These are phyloP conservation scores for Suillus brevipes DNA, from an alignment of 768 basidiomycete genomes.

Conservation along the genomic window DNA sequence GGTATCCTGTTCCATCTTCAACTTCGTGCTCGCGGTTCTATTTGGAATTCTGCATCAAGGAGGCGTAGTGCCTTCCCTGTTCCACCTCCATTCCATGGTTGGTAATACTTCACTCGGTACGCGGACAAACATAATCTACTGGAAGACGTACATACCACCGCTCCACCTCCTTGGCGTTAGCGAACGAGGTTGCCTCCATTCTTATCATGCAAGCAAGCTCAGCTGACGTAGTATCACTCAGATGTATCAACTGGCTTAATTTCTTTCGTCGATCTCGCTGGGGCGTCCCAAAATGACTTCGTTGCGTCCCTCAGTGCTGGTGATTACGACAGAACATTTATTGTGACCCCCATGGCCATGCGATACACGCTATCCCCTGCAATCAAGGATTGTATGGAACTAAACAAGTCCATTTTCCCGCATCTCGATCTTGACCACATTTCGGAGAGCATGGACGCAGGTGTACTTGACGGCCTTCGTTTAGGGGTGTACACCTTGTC, in stretches of 20 bases:
- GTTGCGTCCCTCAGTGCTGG: constrained; percentile 17
- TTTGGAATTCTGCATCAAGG: constrained; percentile 43
- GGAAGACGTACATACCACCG: constrained; percentile 45
- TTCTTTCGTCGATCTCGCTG: constrained; percentile 31
- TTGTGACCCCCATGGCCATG: constrained; percentile 36
- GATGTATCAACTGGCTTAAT: constrained; percentile 26
- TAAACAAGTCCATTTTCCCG: constrained; percentile 30
- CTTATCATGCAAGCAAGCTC: not conserved
- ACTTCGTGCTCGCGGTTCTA: constrained; percentile 28
- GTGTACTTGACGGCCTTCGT: constrained; percentile 30
- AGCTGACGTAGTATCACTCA: constrained; percentile 13
- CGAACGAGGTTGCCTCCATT: constrained; percentile 20
- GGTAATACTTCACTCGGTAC: constrained; percentile 4
- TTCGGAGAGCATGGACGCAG: constrained; percentile 29
- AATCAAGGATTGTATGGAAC: constrained; percentile 24
- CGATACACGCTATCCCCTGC: constrained; percentile 18
- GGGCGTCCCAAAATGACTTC: constrained; percentile 22
- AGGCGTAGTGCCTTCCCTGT: constrained; percentile 41
- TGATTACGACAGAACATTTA: constrained; percentile 16
- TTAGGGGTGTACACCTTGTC: constrained; percentile 34
- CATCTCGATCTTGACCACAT: constrained; percentile 42
- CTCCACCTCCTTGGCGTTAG: constrained; percentile 34
- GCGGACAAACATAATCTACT: constrained; percentile 30
- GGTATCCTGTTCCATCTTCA: constrained; percentile 31
- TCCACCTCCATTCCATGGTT: constrained; percentile 32